Evolutionary conservation across 2,329 filamentous ascomycete genomes (phyloP).

Genomic region (Orbilia blumenaviensis): DNA sequence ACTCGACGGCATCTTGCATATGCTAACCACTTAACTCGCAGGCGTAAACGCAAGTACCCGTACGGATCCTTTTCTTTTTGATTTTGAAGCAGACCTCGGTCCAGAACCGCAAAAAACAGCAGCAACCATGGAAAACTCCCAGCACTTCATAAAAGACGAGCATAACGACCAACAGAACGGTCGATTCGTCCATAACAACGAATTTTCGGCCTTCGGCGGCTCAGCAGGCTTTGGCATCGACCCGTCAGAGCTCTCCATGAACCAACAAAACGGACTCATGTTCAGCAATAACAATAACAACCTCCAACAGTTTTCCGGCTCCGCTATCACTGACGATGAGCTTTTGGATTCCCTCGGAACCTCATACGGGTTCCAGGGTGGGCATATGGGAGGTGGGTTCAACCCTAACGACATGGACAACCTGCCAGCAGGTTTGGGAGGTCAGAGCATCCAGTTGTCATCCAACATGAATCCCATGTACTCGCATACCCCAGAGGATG

Average conservation of each 20-base stretch:
- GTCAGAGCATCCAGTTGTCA: slow-evolving; percentile 21
- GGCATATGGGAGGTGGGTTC: slow-evolving; percentile 41
- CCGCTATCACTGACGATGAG: slow-evolving; percentile 83
- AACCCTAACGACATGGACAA: slow-evolving; percentile 44
- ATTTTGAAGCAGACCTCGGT: slow-evolving; percentile 54
- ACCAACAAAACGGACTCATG: slow-evolving; percentile 60
- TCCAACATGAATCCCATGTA: slow-evolving; percentile 67
- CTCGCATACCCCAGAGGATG: slow-evolving; percentile 89
- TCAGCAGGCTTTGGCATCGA: slow-evolving; percentile 69
- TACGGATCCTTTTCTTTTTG: slow-evolving; percentile 54
- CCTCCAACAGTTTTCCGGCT: slow-evolving; percentile 77
- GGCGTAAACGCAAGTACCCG: slow-evolving; percentile 54
- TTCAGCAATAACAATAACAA: slow-evolving; percentile 69
- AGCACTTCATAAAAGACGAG: slow-evolving; percentile 70
- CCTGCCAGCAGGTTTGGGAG: slow-evolving; percentile 22
- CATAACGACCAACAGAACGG: slow-evolving; percentile 54
- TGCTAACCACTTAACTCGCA: slow-evolving; percentile 13
- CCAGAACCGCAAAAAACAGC: slow-evolving; percentile 58
- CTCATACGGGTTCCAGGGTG: slow-evolving; percentile 49
- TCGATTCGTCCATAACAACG: slow-evolving; percentile 63
- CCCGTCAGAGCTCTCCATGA: slow-evolving; percentile 82
- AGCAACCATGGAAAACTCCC: slow-evolving; percentile 57
- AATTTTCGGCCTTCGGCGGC: slow-evolving; percentile 51
- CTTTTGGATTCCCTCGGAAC: slow-evolving; percentile 51
- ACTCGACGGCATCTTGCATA: neutral